Evolutionary conservation across 345 rosid genomes (phyloP).

Genomic region (Populus nigra): DNA sequence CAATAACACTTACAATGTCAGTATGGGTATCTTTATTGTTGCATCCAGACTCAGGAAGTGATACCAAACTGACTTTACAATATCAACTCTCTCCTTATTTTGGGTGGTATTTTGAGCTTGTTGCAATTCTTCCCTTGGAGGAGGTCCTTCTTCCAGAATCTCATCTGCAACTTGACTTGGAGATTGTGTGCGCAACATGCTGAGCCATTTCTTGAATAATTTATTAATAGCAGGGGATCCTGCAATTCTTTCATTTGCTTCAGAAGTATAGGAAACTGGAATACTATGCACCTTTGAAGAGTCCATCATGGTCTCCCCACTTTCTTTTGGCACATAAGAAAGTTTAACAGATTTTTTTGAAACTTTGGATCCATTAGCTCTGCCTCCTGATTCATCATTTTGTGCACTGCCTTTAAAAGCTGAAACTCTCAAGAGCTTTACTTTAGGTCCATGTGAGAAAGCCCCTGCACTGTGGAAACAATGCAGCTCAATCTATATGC

Average conservation of each 20-base stretch:
- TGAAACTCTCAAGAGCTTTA: slow-evolving; percentile 56
- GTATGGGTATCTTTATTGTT: slow-evolving; percentile 60
- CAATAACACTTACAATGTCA: slow-evolving; percentile 67
- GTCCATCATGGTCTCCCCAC: slow-evolving; percentile 48
- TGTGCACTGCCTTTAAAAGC: slow-evolving; percentile 71
- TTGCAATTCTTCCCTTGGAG: slow-evolving; percentile 29
- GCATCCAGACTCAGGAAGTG: slow-evolving; percentile 68
- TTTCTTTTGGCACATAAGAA: slow-evolving; percentile 64
- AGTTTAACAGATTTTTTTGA: slow-evolving; percentile 56
- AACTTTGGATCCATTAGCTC: slow-evolving; percentile 51
- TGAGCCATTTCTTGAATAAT: slow-evolving; percentile 81
- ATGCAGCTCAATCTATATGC: slow-evolving; percentile 24
- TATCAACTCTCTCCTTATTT: slow-evolving; percentile 29
- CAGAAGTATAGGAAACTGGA: slow-evolving; percentile 61
- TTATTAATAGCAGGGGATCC: slow-evolving; percentile 71
- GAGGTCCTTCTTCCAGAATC: slow-evolving; percentile 47
- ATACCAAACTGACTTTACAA: slow-evolving; percentile 47
- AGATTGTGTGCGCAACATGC: slow-evolving; percentile 51
- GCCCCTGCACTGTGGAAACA: slow-evolving; percentile 64
- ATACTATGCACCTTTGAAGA: slow-evolving; percentile 58
- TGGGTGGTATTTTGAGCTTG: slow-evolving; percentile 32
- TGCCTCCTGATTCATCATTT: slow-evolving; percentile 54
- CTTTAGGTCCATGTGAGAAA: slow-evolving; percentile 41
- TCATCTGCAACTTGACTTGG: slow-evolving; percentile 51
- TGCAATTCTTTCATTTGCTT: slow-evolving; percentile 47